Evolutionary conservation across 352 stramenopile species (phyloP).

Genomic region (Phytophthora vignae): DNA sequence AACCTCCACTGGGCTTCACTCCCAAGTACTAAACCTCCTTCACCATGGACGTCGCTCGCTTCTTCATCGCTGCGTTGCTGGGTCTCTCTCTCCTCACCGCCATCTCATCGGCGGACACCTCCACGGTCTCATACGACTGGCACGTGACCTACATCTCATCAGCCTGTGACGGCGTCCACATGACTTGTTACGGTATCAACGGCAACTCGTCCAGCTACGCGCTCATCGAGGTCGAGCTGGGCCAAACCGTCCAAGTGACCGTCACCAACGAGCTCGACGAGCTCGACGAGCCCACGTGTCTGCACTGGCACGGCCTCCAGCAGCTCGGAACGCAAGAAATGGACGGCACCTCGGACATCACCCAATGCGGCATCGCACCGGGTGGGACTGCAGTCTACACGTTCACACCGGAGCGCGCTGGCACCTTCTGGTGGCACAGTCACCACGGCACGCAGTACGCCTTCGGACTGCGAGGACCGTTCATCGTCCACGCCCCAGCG

Average conservation of each 20-base stretch:
- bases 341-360: conserved; percentile 45
- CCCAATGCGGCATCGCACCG: conserved; percentile 35
- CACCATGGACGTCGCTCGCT: conserved; percentile 18
- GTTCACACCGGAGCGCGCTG: conserved; percentile 36
- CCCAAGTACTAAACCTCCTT: conserved; percentile 16
- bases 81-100: background rate
- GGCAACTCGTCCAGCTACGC: conserved; percentile 5
- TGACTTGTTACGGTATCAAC: conserved; percentile 39
- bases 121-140: conserved; percentile 38
- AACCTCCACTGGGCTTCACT: conserved; percentile 12
- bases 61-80: conserved; percentile 12
- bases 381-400: conserved; percentile 32
- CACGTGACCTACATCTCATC: conserved; percentile 28
- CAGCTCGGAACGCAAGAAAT: conserved; percentile 45
- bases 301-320: conserved; percentile 48
- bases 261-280: conserved; percentile 41
- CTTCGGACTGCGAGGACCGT: conserved; percentile 28
- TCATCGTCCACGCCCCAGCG: conserved; percentile 34
- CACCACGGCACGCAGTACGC: conserved; percentile 45
- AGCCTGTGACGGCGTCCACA: conserved; percentile 29
- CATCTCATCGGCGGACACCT: conserved; percentile 14
- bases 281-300: conserved; percentile 26
- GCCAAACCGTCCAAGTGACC: conserved; percentile 31
- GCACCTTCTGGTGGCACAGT: conserved; percentile 49
- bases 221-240: conserved; percentile 33